phyloP scores from a whole-genome alignment of 164 flowering plant genomes.

The Brasenia schreberi region DNA sequence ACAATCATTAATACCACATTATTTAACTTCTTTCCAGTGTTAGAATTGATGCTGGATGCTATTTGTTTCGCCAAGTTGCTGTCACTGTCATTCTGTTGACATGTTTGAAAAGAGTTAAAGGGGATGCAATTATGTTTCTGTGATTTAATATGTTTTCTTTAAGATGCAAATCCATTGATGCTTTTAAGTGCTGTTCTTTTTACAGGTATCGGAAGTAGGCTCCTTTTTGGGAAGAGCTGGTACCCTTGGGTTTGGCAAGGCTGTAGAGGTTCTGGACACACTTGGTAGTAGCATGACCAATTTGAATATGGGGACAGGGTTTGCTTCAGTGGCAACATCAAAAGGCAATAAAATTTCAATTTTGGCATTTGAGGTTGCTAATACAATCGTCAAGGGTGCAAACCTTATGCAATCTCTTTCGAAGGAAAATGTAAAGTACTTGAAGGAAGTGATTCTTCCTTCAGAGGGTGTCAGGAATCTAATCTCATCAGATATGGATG shows the following conservation, averaged over 20 bases:
- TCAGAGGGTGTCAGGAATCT: constrained; percentile 75
- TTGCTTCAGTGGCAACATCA: constrained; percentile 52
- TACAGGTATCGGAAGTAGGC: constrained; percentile 70
- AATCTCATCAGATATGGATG: constrained; percentile 65
- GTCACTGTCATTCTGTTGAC: no score
- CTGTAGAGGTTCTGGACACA: constrained; percentile 82
- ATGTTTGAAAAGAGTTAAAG: no score
- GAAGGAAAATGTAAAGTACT: constrained; percentile 47
- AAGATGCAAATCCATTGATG: not conserved
- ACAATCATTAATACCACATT: no score
- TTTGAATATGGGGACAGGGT: constrained; percentile 50
- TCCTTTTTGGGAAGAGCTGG: constrained; percentile 78
- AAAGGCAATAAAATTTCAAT: constrained; percentile 73
- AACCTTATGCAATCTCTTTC: constrained; percentile 81
- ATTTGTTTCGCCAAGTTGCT: no score
- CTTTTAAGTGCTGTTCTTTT: constrained; percentile 1
- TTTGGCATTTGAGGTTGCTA: constrained; percentile 88
- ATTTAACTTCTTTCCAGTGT: no score
- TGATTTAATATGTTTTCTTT: not conserved
- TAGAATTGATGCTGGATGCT: no score
- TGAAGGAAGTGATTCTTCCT: constrained; percentile 63
- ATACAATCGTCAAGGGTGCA: constrained; percentile 78
- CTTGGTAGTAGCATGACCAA: constrained; percentile 91
- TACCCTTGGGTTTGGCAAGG: constrained; percentile 73
- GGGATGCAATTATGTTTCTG: not conserved